phyloP scores from a whole-genome alignment of 768 basidiomycete species.

The Lactarius sanguifluus region DNA sequence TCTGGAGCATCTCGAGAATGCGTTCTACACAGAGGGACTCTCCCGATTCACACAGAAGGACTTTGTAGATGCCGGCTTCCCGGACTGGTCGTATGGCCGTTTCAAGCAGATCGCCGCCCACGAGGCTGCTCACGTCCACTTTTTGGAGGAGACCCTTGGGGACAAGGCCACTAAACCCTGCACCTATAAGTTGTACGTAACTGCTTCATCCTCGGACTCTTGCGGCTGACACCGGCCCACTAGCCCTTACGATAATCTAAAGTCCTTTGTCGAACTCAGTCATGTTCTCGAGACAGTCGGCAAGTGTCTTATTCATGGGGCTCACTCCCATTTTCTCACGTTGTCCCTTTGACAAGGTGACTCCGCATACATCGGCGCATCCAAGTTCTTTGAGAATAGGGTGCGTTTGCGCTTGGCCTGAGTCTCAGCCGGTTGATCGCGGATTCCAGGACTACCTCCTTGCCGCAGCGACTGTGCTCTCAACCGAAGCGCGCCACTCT shows the following conservation, averaged over 20 bases:
- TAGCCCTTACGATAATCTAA: constrained; percentile 47
- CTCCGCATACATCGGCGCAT: constrained; percentile 59
- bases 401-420: constrained; percentile 35
- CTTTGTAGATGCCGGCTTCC: constrained; percentile 41
- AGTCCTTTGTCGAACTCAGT: constrained; percentile 50
- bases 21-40: constrained; percentile 38
- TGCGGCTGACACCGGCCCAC: constrained; percentile 7
- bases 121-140: constrained; percentile 44
- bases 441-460: constrained; percentile 43
- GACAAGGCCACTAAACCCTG: constrained; percentile 41
- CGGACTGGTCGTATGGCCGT: constrained; percentile 40
- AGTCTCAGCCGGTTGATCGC: constrained; percentile 9
- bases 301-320: constrained; percentile 3
- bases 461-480: constrained; percentile 55
- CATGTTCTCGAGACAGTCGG: constrained; percentile 56
- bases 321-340: not conserved
- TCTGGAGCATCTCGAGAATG: constrained; percentile 41
- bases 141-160: constrained; percentile 40
- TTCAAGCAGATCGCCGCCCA: constrained; percentile 41
- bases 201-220: not conserved
- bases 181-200: constrained; percentile 39
- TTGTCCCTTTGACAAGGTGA: constrained; percentile 26
- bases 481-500: constrained; percentile 63
- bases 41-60: constrained; percentile 40
- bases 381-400: constrained; percentile 46